Evolutionary conservation across 176 grass and related monocot species (phyloP), one percentile per base, ranked within the genome.

Genomic region (Aegilops bicornis): DNA sequence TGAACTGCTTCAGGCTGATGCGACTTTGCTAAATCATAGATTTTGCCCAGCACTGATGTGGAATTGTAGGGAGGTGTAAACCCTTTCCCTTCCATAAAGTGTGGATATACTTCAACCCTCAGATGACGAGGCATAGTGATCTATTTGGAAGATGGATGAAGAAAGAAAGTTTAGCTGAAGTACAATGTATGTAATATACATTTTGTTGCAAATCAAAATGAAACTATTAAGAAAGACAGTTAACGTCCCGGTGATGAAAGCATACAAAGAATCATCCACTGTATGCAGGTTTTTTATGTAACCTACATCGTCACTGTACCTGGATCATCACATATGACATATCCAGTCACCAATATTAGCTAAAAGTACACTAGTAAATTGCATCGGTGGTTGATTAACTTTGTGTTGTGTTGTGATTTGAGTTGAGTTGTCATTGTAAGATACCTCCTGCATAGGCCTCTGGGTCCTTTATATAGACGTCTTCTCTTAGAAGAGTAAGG

Each of bases 1-100:
- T 69, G 23, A 82, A 15, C 42, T 52, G 71, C 86, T 59, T 90
- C 86, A 22, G 56, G 69, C 75, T 86, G 83, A 13, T 63, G 86
- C 59, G 73, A 80, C 36, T 87, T 78, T 47, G 79, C 95, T 72
- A 81, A 72, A 65, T 97, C 88, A 66, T 91, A 92, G 7, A 97
- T 81, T 61, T 68, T 68, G 4, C 90, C 95, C 11, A 94, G 75
- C 29, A 97, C 86, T 5, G 92, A 94, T 42, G 71, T 78, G 9
- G 92, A 97, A 35, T 52, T 61, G 77, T 92, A 94, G 17, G 10
- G 8, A 76, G 43, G 73, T 59, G 17, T 22, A 31, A 76, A 7
- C 43, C 16, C 69, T 75, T 65, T 23, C 30, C 65, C 27, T 47
- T 65, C 90, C 95, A 97, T 89, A 75, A 89, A 97, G 88, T 94